A percentile compares a stretch with the other conserved stretches of the same genome.
Evolutionary conservation across 1,139 yeast species (phyloP).

Genomic region (Candida pseudoviswanathii): DNA sequence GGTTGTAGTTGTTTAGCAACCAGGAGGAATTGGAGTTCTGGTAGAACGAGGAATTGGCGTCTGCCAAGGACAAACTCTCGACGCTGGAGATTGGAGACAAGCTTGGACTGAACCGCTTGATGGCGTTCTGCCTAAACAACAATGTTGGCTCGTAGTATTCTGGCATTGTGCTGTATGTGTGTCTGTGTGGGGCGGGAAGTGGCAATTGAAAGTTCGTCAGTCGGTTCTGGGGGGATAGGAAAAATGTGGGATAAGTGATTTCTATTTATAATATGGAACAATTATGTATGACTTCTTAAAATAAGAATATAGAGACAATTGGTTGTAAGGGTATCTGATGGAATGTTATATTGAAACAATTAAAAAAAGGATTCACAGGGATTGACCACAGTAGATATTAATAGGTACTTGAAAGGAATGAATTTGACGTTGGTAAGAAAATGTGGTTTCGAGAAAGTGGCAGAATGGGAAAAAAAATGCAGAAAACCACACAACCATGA

Average conservation of each 20-base stretch:
- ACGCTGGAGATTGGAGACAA: constrained; percentile 34
- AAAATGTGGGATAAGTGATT: background rate
- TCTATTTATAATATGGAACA: constrained; percentile 2
- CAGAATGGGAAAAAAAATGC: too few relatives aligned
- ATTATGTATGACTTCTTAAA: background rate
- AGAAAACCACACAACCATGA: background rate
- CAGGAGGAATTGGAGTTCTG: constrained; percentile 19
- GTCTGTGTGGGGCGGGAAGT: background rate
- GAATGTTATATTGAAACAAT: constrained; percentile 1
- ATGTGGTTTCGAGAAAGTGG: too few relatives aligned
- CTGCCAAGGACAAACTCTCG: constrained; percentile 18
- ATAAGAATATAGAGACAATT: background rate
- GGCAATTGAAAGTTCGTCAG: background rate
- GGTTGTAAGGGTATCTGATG: constrained; percentile 1
- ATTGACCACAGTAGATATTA: background rate
- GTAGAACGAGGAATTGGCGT: background rate
- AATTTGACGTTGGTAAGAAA: too few relatives aligned
- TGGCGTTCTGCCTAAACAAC: constrained; percentile 50
- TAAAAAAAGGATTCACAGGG: background rate
- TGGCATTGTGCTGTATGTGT: constrained; percentile 22
- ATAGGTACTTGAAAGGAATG: background rate
- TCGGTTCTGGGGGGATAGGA: background rate
- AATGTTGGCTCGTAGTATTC: constrained; percentile 48
- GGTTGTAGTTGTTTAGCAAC: constrained; percentile 28
- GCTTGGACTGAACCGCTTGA: constrained; percentile 31